Conservation (phyloP, 2,329 filamentous ascomycete genomes). For the Fusarium sublunatum region DNA sequence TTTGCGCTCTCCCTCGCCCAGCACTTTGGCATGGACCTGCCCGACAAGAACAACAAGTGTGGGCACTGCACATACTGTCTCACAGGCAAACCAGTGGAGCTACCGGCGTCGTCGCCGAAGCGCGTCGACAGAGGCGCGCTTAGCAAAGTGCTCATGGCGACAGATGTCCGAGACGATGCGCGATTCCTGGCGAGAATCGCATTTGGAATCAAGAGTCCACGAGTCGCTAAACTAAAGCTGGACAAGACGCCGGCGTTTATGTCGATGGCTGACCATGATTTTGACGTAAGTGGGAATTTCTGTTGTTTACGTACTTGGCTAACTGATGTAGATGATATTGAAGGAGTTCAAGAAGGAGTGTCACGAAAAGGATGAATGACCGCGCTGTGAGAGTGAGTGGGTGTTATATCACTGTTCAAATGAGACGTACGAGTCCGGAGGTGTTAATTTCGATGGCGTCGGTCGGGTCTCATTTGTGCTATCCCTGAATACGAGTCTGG, state of each 20-base stretch:
- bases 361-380: constrained; percentile 25
- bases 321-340: constrained; percentile 30
- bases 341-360: constrained; percentile 41
- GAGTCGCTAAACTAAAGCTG: constrained; percentile 62
- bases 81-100: constrained; percentile 49
- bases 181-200: constrained; percentile 69
- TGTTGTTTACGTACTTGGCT: not conserved
- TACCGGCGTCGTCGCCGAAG: constrained; percentile 54
- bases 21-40: constrained; percentile 68
- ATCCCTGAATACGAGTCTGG: too few relatives aligned
- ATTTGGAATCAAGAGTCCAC: constrained; percentile 71
- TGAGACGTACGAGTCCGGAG: too few relatives aligned
- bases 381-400: too few relatives aligned
- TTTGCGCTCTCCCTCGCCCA: constrained; percentile 63
- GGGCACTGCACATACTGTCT: constrained; percentile 63
- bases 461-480: too few relatives aligned
- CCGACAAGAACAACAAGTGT: constrained; percentile 57
- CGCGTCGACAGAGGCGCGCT: constrained; percentile 56
- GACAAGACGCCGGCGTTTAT: constrained; percentile 59
- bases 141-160: constrained; percentile 55
- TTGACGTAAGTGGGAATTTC: constrained; percentile 52
- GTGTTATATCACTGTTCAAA: too few relatives aligned
- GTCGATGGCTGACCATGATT: constrained; percentile 66
- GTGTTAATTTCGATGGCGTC: not conserved
- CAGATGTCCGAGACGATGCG: constrained; percentile 65